These are phyloP conservation scores for Houttuynia cordata DNA, from an alignment of 164 flowering plant genomes.

Conservation along the genomic window DNA sequence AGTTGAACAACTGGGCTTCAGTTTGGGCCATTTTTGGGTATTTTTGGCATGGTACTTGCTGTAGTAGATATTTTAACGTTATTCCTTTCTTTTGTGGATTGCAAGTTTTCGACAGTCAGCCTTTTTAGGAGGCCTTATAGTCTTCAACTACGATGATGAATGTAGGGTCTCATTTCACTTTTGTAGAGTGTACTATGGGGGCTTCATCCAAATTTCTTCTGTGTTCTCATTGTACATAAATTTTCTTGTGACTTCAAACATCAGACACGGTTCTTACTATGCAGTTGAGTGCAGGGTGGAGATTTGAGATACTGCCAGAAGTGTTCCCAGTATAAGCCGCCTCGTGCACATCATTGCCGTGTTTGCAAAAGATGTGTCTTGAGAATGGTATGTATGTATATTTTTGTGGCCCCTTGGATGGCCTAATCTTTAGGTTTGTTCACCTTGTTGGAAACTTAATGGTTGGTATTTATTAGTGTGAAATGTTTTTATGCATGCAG, in stretches of 20 bases:
- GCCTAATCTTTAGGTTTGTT: background rate
- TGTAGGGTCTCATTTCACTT: no score
- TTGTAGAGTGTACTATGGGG: background rate
- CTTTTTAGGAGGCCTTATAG: no score
- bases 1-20: no score
- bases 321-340: conserved; percentile 83
- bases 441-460: background rate
- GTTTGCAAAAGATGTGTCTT: conserved; percentile 86
- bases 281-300: conserved; percentile 49
- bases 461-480: no score
- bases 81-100: no score
- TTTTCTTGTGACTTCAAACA: no score
- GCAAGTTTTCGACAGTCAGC: no score
- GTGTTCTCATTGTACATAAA: background rate
- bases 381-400: conserved; percentile 61
- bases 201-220: background rate
- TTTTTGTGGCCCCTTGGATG: background rate
- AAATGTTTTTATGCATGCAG: conserved; percentile 29
- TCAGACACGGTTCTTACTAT: background rate
- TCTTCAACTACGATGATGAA: no score
- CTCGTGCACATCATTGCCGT: conserved; percentile 95
- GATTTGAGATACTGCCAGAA: conserved; percentile 94
- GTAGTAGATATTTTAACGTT: no score
- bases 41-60: no score
- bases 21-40: no score